These are phyloP conservation scores for Tagetes erecta DNA, from an alignment of 129 eudicot species.

Conservation along the genomic window DNA sequence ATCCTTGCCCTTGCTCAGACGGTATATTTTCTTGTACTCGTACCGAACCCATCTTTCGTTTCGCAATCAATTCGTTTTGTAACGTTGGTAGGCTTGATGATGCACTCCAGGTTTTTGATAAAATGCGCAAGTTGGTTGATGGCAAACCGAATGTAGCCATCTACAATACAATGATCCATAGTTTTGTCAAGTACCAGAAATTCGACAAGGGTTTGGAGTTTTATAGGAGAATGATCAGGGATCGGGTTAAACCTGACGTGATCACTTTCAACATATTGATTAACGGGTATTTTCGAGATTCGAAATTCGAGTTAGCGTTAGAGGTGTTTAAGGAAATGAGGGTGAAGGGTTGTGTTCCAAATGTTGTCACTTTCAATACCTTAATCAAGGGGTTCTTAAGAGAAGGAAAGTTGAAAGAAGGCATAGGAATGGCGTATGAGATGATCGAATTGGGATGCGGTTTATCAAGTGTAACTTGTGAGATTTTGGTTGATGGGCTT, in stretches of 20 bases:
- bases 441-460: slow-evolving; percentile 82
- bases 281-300: slow-evolving; percentile 63
- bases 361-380: slow-evolving; percentile 83
- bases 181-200: slow-evolving; percentile 54
- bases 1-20: slow-evolving; percentile 93
- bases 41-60: slow-evolving; percentile 70
- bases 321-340: slow-evolving; percentile 84
- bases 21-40: slow-evolving; percentile 79
- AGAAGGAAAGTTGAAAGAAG: slow-evolving; percentile 72
- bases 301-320: slow-evolving; percentile 56
- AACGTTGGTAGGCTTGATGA: slow-evolving; percentile 60
- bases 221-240: slow-evolving; percentile 58
- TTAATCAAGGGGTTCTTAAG: slow-evolving; percentile 77
- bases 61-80: slow-evolving; percentile 63
- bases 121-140: slow-evolving; percentile 71
- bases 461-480: slow-evolving; percentile 69
- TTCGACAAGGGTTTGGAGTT: slow-evolving; percentile 58
- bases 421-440: slow-evolving; percentile 78
- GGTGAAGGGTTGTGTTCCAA: slow-evolving; percentile 69
- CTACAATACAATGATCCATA: slow-evolving; percentile 70
- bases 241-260: slow-evolving; percentile 75
- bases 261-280: slow-evolving; percentile 75
- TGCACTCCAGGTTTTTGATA: slow-evolving; percentile 56
- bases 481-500: slow-evolving; percentile 76
- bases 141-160: slow-evolving; percentile 64